Percentiles rank a stretch among this genome's conserved stretches.
Conservation (phyloP, 2,329 filamentous ascomycete species). For the Diaporthe sp. region DNA sequence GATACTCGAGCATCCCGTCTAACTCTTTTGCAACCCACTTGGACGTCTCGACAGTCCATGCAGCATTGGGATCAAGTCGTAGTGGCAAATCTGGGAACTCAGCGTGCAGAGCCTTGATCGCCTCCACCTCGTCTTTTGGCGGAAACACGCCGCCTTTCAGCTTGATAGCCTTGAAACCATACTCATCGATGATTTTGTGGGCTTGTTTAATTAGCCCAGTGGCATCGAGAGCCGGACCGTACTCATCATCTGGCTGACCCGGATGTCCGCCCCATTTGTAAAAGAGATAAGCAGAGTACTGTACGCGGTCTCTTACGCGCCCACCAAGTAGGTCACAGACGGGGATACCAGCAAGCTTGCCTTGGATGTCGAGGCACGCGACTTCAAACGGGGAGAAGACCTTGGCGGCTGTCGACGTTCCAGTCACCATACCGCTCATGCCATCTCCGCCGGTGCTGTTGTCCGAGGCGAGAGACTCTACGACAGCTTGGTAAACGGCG, state of each 20-base stretch:
- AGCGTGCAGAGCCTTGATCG: constrained; percentile 52
- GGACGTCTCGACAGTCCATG: constrained; percentile 55
- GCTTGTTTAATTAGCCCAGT: constrained; percentile 52
- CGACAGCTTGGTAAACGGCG: constrained; percentile 44
- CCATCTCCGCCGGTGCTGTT: constrained; percentile 45
- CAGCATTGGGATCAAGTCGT: constrained; percentile 54
- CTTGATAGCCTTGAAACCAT: constrained; percentile 58
- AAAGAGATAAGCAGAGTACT: constrained; percentile 58
- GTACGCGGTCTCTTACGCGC: constrained; percentile 53
- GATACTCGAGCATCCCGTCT: constrained; percentile 52
- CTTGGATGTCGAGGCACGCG: constrained; percentile 57
- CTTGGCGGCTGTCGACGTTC: constrained; percentile 55
- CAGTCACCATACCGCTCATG: constrained; percentile 55
- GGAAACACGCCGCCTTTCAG: constrained; percentile 57
- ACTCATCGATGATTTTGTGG: constrained; percentile 54
- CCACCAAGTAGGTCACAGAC: constrained; percentile 56
- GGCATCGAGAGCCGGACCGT: constrained; percentile 52
- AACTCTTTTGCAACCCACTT: constrained; percentile 47
- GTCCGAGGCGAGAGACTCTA: constrained; percentile 40
- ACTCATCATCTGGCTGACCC: constrained; percentile 54
- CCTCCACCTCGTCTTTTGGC: constrained; percentile 54
- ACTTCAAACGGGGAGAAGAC: constrained; percentile 58
- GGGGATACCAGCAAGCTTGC: constrained; percentile 54
- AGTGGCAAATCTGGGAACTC: constrained; percentile 54
- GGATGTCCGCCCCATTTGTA: constrained; percentile 58